Evolutionary conservation across 257 asterid species (phyloP).

Genomic region (Plantago elongata): DNA sequence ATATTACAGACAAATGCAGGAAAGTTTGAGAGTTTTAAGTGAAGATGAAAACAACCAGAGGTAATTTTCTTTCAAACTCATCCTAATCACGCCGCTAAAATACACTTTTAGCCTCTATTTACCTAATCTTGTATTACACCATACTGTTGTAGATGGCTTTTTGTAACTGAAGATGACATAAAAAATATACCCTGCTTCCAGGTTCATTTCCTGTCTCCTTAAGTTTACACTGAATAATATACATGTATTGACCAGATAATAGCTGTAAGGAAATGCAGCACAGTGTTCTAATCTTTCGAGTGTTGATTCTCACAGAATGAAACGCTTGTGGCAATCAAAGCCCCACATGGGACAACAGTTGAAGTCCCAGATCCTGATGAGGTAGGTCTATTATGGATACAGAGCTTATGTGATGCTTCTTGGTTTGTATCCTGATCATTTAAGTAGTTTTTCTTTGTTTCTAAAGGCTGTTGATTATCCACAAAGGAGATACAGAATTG

Average conservation of each 20-base stretch:
- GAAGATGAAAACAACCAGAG: conserved; percentile 70
- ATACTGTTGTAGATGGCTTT: conserved; percentile 65
- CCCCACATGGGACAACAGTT: conserved; percentile 96
- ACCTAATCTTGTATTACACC: conserved; percentile 20
- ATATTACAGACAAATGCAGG: conserved; percentile 79
- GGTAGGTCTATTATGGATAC: conserved; percentile 34
- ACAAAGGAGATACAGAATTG: conserved; percentile 89
- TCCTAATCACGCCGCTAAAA: conserved; percentile 17
- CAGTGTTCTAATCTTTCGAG: conserved; percentile 17
- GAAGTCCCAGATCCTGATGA: conserved; percentile 99
- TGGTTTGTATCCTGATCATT: conserved; percentile 21
- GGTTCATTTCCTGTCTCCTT: conserved; percentile 38
- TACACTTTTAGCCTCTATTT: conserved; percentile 1
- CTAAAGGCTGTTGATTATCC: conserved; percentile 84
- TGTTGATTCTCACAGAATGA: conserved; percentile 52
- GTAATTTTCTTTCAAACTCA: conserved; percentile 33
- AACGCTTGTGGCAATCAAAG: conserved; percentile 86
- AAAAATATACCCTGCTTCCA: conserved; percentile 75
- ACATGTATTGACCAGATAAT: too few relatives aligned
- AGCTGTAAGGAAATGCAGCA: too few relatives aligned
- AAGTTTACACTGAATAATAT: conserved; percentile 2
- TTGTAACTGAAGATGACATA: conserved; percentile 87
- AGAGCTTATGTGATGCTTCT: conserved; percentile 17
- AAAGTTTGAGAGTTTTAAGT: conserved; percentile 61
- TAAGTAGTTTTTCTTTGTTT: conserved; percentile 16